phyloP scores from a whole-genome alignment of 75 land plant species.

The Gnetum montanum region DNA sequence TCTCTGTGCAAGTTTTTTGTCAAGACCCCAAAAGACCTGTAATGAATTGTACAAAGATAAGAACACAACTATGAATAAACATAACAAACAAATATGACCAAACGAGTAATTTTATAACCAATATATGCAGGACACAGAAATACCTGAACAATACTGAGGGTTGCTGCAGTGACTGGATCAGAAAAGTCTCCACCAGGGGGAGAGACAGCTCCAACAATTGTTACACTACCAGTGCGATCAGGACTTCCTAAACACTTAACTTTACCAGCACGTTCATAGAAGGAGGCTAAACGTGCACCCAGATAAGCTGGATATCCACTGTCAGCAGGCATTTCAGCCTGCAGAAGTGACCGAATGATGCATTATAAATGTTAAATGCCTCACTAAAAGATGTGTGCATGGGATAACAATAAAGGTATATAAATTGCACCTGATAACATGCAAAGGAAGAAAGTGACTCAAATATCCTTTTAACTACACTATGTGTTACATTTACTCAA shows the following conservation, averaged over 20 bases:
- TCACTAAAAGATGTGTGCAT: too few species aligned
- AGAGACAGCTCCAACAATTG: conserved; percentile 99
- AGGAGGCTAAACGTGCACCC: conserved; percentile 93
- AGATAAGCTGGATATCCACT: conserved; percentile 99
- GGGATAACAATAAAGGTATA: too few species aligned
- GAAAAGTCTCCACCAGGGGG: conserved; percentile 99
- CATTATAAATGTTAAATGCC: too few species aligned
- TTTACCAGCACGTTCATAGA: conserved; percentile 99
- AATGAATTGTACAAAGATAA: too few species aligned
- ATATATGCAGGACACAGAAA: too few species aligned
- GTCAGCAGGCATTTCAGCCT: conserved; percentile 99
- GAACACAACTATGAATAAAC: background rate
- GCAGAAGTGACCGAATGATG: too few species aligned
- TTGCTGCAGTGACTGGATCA: conserved; percentile 99
- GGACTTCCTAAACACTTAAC: conserved; percentile 99
- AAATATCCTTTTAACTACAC: too few species aligned
- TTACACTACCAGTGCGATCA: conserved; percentile 96
- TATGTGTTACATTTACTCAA: too few species aligned
- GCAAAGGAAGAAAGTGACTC: too few species aligned
- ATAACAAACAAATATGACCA: conserved; percentile 1
- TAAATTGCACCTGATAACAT: too few species aligned
- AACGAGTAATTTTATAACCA: background rate
- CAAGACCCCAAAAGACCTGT: conserved; percentile 99
- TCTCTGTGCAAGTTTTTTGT: conserved; percentile 98
- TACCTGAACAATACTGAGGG: conserved; percentile 99